Base-by-base conservation (phyloP, 2,329 filamentous ascomycete species). In the Hypoxylon sp. region DNA sequence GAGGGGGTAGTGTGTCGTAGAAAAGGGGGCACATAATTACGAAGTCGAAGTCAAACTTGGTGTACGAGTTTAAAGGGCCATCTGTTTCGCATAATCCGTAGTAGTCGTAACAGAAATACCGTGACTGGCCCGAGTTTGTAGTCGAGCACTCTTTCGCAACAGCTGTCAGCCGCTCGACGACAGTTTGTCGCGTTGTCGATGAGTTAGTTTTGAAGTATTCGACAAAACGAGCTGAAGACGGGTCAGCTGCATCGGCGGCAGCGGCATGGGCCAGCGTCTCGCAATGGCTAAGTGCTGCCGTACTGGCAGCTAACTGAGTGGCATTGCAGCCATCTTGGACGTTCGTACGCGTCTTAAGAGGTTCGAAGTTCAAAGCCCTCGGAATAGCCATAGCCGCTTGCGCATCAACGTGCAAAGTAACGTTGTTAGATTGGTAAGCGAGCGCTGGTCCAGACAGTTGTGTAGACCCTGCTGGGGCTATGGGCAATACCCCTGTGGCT, bases 151-250 rank as follows among this genome's bases (percentile, higher is more conserved):
- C 71, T 32, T 68, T 55, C 1, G 71, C 69, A 7, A 62, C 68
- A 2, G 69, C 70, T 3, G 30, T 64, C 0, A 72, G 56, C 16
- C 72, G 63, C 6, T 63, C 61, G 2, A 39, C 56, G 1, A 74
- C 70, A 3, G 43, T 65, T 45, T 61, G 47, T 14, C 71, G 65
- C 29, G 70, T 65, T 8, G 45, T 55, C 5, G 68, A 68, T 0
- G 66, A 64, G 59, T 73, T 72, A 14, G 62, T 69, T 21, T 53
- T 55, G 65, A 73, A 72, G 45, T 71, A 72, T 57, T 74, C 72
- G 14, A 68, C 67, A 23, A 74, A 73, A 1, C 68, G 68, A 27
- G 59, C 37, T 2, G 71, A 72, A 5, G 67, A 39, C 3, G 46
- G 52, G 32, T 74, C 63, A 0, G 60, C 55, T 0, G 70, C 72